Percentiles rank a stretch among this genome's conserved stretches.
Evolutionary conservation across 345 rosid species (phyloP).

Genomic region (Excoecaria cochinchinensis): DNA sequence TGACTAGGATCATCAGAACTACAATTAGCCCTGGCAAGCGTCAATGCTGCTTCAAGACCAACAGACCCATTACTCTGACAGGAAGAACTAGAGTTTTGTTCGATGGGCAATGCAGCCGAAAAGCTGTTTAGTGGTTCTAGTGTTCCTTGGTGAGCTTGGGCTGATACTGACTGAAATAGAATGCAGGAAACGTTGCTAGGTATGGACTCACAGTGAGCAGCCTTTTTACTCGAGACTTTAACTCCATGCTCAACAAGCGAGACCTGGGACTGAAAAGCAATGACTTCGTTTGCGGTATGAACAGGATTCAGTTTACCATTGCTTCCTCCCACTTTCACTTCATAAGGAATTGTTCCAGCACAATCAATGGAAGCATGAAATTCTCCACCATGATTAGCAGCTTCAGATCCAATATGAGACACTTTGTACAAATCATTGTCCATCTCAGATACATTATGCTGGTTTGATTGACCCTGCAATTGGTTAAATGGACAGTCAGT

Average conservation of each 20-base stretch:
- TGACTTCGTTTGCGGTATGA: neutral
- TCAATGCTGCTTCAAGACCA: neutral
- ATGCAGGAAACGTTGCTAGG: slow-evolving; percentile 3
- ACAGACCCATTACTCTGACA: slow-evolving; percentile 6
- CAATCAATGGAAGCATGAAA: neutral
- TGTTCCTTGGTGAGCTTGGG: neutral
- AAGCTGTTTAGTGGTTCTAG: neutral
- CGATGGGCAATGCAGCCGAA: slow-evolving; percentile 1
- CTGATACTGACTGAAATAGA: slow-evolving; percentile 2
- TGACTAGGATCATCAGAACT: neutral
- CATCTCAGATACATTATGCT: neutral
- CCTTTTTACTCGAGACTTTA: neutral
- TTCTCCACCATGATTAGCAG: neutral
- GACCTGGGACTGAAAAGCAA: slow-evolving; percentile 4
- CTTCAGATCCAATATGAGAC: slow-evolving; percentile 8
- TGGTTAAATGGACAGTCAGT: neutral
- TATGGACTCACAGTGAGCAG: neutral
- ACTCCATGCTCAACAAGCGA: neutral
- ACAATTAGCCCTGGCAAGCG: neutral
- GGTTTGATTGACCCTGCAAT: neutral
- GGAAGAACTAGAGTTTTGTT: neutral
- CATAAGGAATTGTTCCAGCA: slow-evolving; percentile 3
- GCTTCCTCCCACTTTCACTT: slow-evolving; percentile 12
- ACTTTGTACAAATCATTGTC: slow-evolving; percentile 2
- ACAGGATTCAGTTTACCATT: neutral